These are phyloP conservation scores for Aquilaria yunnanensis DNA, from an alignment of 345 rosid genomes.

Conservation along the genomic window DNA sequence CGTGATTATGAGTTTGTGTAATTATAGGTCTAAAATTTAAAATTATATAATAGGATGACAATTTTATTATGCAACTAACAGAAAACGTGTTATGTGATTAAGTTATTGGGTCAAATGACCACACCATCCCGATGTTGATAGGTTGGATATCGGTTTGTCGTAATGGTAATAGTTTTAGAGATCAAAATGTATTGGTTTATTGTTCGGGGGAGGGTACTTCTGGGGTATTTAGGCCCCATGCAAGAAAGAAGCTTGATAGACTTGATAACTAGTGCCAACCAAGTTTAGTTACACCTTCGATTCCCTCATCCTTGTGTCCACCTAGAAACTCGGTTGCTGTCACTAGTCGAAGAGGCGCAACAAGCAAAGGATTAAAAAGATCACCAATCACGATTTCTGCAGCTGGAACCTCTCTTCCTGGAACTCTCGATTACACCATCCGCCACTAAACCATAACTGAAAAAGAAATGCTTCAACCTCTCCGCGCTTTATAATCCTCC, in stretches of 20 bases:
- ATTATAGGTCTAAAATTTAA: too few species aligned
- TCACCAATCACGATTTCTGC: conserved; percentile 49
- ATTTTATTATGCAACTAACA: too few species aligned
- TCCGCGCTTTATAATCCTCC: conserved; percentile 45
- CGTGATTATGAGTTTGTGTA: too few species aligned
- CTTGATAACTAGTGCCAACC: conserved; percentile 71
- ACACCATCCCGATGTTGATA: too few species aligned
- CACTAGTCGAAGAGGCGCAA: conserved; percentile 60
- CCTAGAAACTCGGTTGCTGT: conserved; percentile 28
- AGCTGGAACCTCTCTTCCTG: conserved; percentile 82
- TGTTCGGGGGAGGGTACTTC: too few species aligned
- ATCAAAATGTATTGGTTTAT: too few species aligned
- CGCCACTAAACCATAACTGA: conserved; percentile 70
- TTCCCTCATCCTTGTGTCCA: conserved; percentile 32
- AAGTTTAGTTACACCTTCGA: conserved; percentile 37
- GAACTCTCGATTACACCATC: conserved; percentile 66
- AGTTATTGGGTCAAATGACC: too few species aligned
- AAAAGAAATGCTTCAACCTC: conserved; percentile 60
- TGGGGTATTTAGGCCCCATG: conserved; percentile 34
- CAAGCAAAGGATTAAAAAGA: conserved; percentile 71
- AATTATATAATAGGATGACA: too few species aligned
- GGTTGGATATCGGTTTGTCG: too few species aligned
- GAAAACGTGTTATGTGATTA: too few species aligned
- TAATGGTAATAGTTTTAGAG: too few species aligned
- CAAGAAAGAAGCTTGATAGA: conserved; percentile 64